These are phyloP conservation scores for Bacidia rubella DNA, from an alignment of 495 filamentous ascomycete genomes.

Conservation along the genomic window DNA sequence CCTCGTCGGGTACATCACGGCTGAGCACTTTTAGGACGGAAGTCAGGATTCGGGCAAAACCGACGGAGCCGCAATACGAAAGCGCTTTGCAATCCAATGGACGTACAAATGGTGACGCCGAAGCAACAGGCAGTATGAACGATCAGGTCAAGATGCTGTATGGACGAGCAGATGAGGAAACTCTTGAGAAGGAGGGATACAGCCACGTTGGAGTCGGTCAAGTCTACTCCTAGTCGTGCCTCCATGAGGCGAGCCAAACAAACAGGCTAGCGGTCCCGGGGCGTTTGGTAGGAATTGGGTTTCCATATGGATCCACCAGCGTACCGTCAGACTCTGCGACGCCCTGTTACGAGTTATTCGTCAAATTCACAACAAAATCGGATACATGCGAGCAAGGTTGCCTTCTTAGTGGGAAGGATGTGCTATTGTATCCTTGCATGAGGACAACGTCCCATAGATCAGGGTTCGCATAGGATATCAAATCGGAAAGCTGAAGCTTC, in stretches of 20 bases:
- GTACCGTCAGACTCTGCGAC: too few species aligned
- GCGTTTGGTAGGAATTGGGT: too few species aligned
- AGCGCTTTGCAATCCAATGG: neutral
- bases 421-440: too few species aligned
- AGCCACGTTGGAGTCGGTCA: neutral
- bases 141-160: neutral
- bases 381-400: too few species aligned
- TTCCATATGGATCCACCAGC: too few species aligned
- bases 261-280: too few species aligned
- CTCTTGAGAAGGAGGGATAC: neutral
- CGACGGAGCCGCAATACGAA: neutral
- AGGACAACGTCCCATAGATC: too few species aligned
- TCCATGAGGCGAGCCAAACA: neutral
- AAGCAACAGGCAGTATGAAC: neutral
- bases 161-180: neutral
- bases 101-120: neutral
- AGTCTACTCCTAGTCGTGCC: neutral
- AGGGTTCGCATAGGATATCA: too few species aligned
- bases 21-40: slow-evolving; percentile 1
- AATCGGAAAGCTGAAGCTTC: too few species aligned
- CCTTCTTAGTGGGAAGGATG: too few species aligned
- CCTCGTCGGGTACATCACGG: slow-evolving; percentile 4
- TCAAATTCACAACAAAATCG: too few species aligned
- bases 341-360: too few species aligned
- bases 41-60: slow-evolving; percentile 2